These are phyloP conservation scores for Diaporthe sp. DNA, from an alignment of 2,329 filamentous ascomycete species.

Conservation along the genomic window DNA sequence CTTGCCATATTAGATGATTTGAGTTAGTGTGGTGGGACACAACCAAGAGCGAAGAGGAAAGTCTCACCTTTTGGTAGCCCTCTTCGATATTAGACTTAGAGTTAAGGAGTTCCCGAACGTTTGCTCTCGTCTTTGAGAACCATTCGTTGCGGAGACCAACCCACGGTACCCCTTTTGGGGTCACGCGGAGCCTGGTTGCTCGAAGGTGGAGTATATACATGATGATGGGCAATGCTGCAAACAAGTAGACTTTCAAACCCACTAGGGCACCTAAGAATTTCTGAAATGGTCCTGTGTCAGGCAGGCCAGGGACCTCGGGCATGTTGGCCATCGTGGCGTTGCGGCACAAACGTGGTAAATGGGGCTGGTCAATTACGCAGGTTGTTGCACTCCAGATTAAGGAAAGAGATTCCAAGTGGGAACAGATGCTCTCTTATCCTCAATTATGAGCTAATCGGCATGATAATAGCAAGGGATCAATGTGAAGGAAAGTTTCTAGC, in stretches of 20 bases:
- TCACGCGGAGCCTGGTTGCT: conserved; percentile 10
- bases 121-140: conserved; percentile 7
- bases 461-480: not conserved
- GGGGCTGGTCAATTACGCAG: not conserved
- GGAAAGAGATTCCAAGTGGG: not conserved
- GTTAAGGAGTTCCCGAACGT: not conserved
- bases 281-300: not conserved
- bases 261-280: not conserved
- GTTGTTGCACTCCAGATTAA: not conserved
- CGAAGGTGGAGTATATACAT: conserved; percentile 8
- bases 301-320: not conserved
- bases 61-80: conserved; percentile 1
- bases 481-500: not conserved
- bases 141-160: conserved; percentile 13
- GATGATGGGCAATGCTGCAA: not conserved
- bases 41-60: not conserved
- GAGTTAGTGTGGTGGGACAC: not conserved
- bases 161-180: not conserved
- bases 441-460: not conserved
- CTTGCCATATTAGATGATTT: not conserved
- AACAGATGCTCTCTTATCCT: not conserved
- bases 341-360: not conserved
- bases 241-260: not conserved
- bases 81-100: not conserved
- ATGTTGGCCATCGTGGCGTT: not conserved